Base-by-base conservation (phyloP, 305 asterid species). In the Striga hermonthica region DNA sequence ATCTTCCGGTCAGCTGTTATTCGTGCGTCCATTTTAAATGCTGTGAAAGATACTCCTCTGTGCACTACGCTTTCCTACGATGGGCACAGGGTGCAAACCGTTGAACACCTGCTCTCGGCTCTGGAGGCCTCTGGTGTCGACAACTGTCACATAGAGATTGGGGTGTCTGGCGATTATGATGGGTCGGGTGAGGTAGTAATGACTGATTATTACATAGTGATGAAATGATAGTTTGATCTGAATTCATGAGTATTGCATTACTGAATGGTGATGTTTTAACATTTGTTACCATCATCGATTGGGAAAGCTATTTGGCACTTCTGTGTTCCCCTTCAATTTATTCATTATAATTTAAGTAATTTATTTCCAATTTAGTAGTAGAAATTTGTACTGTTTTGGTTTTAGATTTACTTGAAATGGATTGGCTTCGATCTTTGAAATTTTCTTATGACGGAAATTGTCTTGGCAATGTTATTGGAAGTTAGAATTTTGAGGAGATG, bases 41-140 rank as follows among this genome's bases (percentile, higher is more conserved):
- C 79, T n/a, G 76, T 66, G 70, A 83, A 73, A 50, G 90, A 81
- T 31, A 69, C 90, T 34, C 92, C 86, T 55, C 84, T 93, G 4
- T 93, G 99, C 81, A 90, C 99, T 1, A 81, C 80, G 65, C 84
- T 93, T 3, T 81, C 85, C 34, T 76, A 74, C 31, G 82, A 81
- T 66, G 99, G 99, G 7, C 74, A 75, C 78, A 78, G 79, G 65
- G 66, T 93, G 69, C 74, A 77, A 43, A 93, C 99, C 1, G 86
- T 88, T 16, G 99, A 93, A 77, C 98, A 93, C 77, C 80, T 93
- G 86, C 94, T 93, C 55, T 88, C 98, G 4, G 97, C 97, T 67
- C 80, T 93, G 61, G 99, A 93, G 82, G 96, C 86, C 14, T 73
- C 78, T 16, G 89, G 95, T 9, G 95, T 93, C n/a, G 97, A 90